Base-by-base conservation (phyloP, 306 rosid genomes). In the Lablab purpureus region DNA sequence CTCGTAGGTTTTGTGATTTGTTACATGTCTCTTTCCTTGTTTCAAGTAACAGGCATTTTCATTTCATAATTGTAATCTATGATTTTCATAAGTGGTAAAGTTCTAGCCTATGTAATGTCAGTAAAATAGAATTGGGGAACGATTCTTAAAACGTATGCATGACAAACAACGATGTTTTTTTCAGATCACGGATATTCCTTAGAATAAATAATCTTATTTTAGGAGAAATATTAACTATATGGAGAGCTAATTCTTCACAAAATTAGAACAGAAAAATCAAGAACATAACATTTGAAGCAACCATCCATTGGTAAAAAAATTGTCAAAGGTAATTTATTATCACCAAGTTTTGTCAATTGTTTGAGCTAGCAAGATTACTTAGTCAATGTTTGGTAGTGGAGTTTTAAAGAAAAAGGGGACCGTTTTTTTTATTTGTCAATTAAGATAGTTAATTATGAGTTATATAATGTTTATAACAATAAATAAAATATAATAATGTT, bases 11-110 rank as follows among this genome's bases (percentile, higher is more conserved):
- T 28, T 40, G 30, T 27, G 17, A 78, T 74, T 56, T 47, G 81
- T 67, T 56, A 58, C 2, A 45, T 45, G 4, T 67, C 72, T 36
- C 6, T 62, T 71, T 73, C 84, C 41, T 21, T 9, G 41, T 37
- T 73, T 73, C 58, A 59, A 74, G 56, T 41, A 17, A 59, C 50
- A 6, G 30, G 14, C 32, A 43, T 27, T 45, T 41, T 59, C 13
- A 43, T 74, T 74, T 74, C 46, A 21, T 21, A 52, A 37, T 54
- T 54, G 22, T 59, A 41, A 25, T 43, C 27, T 15, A 21, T 54
- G 5, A n/a, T 74, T 60, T 37, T 30, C 15, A 4, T 74, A 58
- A 58, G 69, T 15, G 28, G 25, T 25, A 23, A 9, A 58, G 6
- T 55, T 40, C 60, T 55, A 23, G 14, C 15, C 36, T 19, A 5